Evolutionary conservation across 2,329 filamentous ascomycete genomes (phyloP), one percentile per base, ranked within the genome.

Genomic region (Neofusicoccum cordaticola): DNA sequence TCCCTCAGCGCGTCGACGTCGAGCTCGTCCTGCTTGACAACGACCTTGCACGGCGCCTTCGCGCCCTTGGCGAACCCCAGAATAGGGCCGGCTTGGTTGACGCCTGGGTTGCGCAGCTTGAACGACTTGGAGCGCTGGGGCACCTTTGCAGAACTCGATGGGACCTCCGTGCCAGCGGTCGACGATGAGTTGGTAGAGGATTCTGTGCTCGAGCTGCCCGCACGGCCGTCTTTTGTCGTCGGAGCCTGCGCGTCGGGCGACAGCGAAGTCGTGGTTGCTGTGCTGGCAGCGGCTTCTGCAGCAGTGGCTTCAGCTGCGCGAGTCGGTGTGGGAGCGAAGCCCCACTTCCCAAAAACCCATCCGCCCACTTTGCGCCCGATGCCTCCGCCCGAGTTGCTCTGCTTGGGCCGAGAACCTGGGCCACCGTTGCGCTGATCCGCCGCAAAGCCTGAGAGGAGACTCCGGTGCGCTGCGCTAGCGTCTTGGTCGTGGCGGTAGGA

Each of bases 261-360:
- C 37, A 53, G 31, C 56, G 64, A 34, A 53, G 44, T 45, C 58
- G 71, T 74, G 15, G 51, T 39, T 13, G 63, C 48, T 44, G 62
- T 50, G 34, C 37, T 35, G 31, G 65, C 17, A 22, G 41, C 27
- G 42, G 35, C 17, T 17, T 45, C 53, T 58, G 53, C 56, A 60
- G 42, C 56, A 7, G 56, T 31, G 48, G 39, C 39, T 64, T 63
- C 37, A 62, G 58, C 4, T 19, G 17, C 11, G 66, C 41, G 52
- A n/a, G 68, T 60, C 19, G 66, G 63, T 63, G 68, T 62, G 39
- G 74, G 84, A 4, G 82, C 81, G 17, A 82, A 79, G 22, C 86
- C 86, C 87, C 87, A 90, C 69, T 83, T 83, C 1, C 86, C 85
- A 63, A 85, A 83, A 8, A 89, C 83, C 88, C 87, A 90, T 4